Base-by-base conservation (phyloP, 2,329 filamentous ascomycete genomes). In the Alternaria sp. region DNA sequence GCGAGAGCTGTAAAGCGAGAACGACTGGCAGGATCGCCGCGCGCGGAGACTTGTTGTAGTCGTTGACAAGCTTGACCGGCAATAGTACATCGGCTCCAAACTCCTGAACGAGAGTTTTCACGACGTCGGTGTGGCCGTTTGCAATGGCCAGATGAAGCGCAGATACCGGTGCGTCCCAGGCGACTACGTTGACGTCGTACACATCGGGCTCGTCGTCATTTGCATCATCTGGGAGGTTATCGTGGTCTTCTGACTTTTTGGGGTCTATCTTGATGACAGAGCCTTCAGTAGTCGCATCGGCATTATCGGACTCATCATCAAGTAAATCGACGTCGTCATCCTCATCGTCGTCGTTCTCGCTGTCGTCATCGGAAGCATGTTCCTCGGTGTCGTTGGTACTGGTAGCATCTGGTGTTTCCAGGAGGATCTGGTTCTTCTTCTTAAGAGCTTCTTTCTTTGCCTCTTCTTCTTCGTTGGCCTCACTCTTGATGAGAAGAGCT, bases 71-170 rank as follows among this genome's bases (percentile, higher is more conserved):
- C 77, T 94, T 94, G 74, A 96, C 84, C 0, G 93, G 92, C 21
- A 93, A 82, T 15, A 94, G 82, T 1, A 91, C 85, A 76, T 96
- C 92, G 5, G 92, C 92, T 8, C 92, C 93, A 72, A 92, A 96
- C 65, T 90, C 82, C 62, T 81, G 73, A 1, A 91, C 90, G 7
- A 97, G 86, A 23, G 88, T 78, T 61, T 89, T 87, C 13, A 95
- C 91, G 11, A 89, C 86, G 5, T 90, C 86, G 25, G 86, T 82
- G 68, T 95, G 89, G 0, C 92, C 92, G 63, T 88, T 87, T 2
- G 92, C 77, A 64, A 96, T 93, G 8, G 93, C 93, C 26, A 93
- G 85, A 76, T 97, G 93, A 6, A 96, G 83, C 2, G 93, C 88
- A 12, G 90, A 91, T 61, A 89, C 87, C 5, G 89, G 88, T 6